Percentiles rank a stretch among this genome's conserved stretches.
phyloP scores from a whole-genome alignment of 1,139 yeast species.

The Diutina mesorugosa region DNA sequence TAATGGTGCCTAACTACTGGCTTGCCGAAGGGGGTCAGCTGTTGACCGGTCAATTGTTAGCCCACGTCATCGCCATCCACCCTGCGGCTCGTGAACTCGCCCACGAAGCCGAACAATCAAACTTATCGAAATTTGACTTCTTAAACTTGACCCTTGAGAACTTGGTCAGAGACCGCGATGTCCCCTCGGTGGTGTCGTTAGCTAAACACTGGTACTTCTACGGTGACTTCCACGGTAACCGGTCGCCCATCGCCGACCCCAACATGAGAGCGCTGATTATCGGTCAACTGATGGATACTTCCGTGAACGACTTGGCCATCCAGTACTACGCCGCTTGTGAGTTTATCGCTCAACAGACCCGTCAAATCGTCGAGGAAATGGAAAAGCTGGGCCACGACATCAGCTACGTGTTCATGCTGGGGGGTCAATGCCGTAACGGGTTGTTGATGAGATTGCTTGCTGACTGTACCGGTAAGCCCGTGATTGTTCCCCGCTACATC shows the following conservation, averaged over 20 bases:
- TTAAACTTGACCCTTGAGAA: slow-evolving; percentile 64
- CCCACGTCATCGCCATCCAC: slow-evolving; percentile 81
- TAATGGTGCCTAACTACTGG: slow-evolving; percentile 81
- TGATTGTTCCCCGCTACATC: slow-evolving; percentile 84
- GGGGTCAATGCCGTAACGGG: slow-evolving; percentile 93
- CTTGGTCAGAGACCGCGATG: slow-evolving; percentile 39
- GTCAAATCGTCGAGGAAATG: slow-evolving; percentile 87
- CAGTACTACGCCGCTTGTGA: slow-evolving; percentile 91
- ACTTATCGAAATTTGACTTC: slow-evolving; percentile 69
- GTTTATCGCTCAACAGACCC: slow-evolving; percentile 92
- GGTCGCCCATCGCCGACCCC: slow-evolving; percentile 95
- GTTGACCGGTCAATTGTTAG: slow-evolving; percentile 87
- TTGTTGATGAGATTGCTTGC: slow-evolving; percentile 81
- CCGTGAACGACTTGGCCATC: slow-evolving; percentile 73
- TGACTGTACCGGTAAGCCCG: slow-evolving; percentile 87
- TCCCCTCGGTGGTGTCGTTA: slow-evolving; percentile 64
- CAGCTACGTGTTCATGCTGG: slow-evolving; percentile 74
- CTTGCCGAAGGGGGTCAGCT: slow-evolving; percentile 99
- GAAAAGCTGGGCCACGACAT: slow-evolving; percentile 67
- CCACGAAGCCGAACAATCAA: slow-evolving; percentile 48
- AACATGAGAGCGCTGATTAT: slow-evolving; percentile 86
- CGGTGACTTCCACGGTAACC: slow-evolving; percentile 93
- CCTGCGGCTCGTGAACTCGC: slow-evolving; percentile 73
- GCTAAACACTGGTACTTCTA: slow-evolving; percentile 82
- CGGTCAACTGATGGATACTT: slow-evolving; percentile 85